Percentiles rank a stretch among this genome's conserved stretches.
phyloP scores from a whole-genome alignment of 108 stramenopile genomes.

The Schizochytrium sp. region DNA sequence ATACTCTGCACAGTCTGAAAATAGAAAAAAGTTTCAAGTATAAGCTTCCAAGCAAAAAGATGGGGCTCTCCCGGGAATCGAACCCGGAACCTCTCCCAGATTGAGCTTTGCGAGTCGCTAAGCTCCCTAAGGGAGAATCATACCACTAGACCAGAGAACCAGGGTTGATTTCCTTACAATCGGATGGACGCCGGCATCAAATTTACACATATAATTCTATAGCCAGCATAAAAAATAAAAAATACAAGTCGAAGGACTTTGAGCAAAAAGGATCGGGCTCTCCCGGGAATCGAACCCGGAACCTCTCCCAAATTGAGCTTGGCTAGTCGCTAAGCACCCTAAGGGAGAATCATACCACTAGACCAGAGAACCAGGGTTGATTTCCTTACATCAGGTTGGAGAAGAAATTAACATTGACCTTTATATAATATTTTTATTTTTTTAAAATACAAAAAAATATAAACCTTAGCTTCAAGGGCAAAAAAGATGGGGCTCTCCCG shows the following conservation, averaged over 20 bases:
- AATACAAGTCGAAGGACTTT: not conserved
- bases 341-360: constrained; percentile 57
- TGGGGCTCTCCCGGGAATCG: constrained; percentile 31
- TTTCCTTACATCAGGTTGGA: not conserved
- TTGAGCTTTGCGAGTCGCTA: too few species aligned
- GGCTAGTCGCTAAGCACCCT: too few species aligned
- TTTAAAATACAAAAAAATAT: too few species aligned
- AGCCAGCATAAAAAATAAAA: not conserved
- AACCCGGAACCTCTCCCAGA: constrained; percentile 36
- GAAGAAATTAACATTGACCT: not conserved
- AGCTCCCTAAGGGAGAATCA: constrained; percentile 39
- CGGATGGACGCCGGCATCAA: too few species aligned
- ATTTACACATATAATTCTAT: not conserved
- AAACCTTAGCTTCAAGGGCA: too few species aligned
- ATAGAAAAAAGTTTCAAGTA: not conserved
- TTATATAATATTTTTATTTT: too few species aligned
- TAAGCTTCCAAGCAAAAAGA: not conserved
- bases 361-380: constrained; percentile 31
- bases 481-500: too few species aligned
- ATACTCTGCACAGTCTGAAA: not conserved
- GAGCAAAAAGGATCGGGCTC: not conserved
- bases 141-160: constrained; percentile 44
- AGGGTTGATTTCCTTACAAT: not conserved
- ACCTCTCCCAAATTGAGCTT: too few species aligned
- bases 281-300: constrained; percentile 43